Conservation (phyloP, 108 stramenopile genomes). For the Cyclotella atomus region DNA sequence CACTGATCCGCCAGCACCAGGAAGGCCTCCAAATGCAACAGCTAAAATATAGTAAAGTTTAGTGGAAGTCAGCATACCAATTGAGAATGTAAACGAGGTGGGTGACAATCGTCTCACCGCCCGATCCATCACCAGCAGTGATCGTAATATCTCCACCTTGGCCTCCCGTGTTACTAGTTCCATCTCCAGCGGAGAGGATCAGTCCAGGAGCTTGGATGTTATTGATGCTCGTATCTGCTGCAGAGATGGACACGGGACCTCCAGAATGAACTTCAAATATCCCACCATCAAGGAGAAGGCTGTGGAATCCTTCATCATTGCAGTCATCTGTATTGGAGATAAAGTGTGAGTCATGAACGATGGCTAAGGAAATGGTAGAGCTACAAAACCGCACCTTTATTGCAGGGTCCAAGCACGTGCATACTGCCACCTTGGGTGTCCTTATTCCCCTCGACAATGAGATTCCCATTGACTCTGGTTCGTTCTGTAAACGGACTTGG, state of each 20-base stretch:
- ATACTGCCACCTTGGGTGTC: conserved; percentile 22
- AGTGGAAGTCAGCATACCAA: too few species aligned
- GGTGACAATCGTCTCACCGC: conserved; percentile 21
- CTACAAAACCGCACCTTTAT: conserved; percentile 5
- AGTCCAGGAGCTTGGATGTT: conserved; percentile 31
- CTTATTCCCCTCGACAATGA: conserved; percentile 24
- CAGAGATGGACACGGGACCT: conserved; percentile 24
- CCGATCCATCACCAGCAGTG: conserved; percentile 37
- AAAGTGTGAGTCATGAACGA: neutral
- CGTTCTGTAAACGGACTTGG: conserved; percentile 24
- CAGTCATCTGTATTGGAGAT: conserved; percentile 19
- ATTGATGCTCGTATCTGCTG: conserved; percentile 21
- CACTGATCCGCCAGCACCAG: conserved; percentile 32
- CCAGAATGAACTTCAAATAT: conserved; percentile 31
- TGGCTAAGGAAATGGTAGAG: neutral
- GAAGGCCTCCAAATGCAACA: conserved; percentile 19
- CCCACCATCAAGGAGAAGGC: conserved; percentile 27
- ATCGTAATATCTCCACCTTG: conserved; percentile 32
- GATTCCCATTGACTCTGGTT: conserved; percentile 23
- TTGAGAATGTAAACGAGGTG: too few species aligned
- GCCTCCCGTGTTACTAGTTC: conserved; percentile 33
- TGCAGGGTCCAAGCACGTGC: conserved; percentile 33
- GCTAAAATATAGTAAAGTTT: neutral
- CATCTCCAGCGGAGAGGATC: conserved; percentile 21
- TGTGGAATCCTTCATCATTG: conserved; percentile 21